phyloP scores from a whole-genome alignment of 2,329 filamentous ascomycete genomes.

The Colletotrichum incanum region DNA sequence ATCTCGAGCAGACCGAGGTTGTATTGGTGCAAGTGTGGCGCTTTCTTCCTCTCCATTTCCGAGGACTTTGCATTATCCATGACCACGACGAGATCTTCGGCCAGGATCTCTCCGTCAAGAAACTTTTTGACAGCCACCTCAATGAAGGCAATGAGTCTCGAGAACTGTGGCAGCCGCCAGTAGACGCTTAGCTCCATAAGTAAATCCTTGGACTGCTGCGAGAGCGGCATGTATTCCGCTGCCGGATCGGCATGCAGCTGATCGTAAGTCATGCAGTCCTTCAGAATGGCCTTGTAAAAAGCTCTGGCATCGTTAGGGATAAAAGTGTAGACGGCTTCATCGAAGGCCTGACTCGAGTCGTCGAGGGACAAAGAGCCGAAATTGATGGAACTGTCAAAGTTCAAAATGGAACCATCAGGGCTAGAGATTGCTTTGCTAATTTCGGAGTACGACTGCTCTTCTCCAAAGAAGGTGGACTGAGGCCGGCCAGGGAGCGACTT shows the following conservation, averaged over 20 bases:
- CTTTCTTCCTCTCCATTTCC: conserved; percentile 75
- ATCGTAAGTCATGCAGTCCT: conserved; percentile 80
- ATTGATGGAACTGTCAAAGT: conserved; percentile 78
- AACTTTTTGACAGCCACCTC: conserved; percentile 91
- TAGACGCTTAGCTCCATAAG: conserved; percentile 87
- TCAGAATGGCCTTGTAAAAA: conserved; percentile 87
- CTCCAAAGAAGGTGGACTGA: conserved; percentile 59
- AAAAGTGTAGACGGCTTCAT: conserved; percentile 85
- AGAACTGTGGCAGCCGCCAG: conserved; percentile 91
- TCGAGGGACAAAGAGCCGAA: conserved; percentile 77
- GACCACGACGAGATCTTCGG: conserved; percentile 86
- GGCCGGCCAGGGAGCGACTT: conserved; percentile 62
- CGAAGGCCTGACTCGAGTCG: conserved; percentile 68
- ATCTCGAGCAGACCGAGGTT: conserved; percentile 68
- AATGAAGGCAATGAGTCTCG: conserved; percentile 84
- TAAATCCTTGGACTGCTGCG: conserved; percentile 85
- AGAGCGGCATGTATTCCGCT: conserved; percentile 70
- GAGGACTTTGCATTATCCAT: conserved; percentile 87
- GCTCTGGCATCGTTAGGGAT: conserved; percentile 88
- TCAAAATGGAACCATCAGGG: conserved; percentile 59
- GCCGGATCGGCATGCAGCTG: conserved; percentile 69
- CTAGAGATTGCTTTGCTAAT: conserved; percentile 67
- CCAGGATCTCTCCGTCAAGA: conserved; percentile 83
- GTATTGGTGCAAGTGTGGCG: conserved; percentile 69
- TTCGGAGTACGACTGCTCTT: conserved; percentile 69